Conservation (phyloP, 495 filamentous ascomycete species). For the Neurospora sp. region DNA sequence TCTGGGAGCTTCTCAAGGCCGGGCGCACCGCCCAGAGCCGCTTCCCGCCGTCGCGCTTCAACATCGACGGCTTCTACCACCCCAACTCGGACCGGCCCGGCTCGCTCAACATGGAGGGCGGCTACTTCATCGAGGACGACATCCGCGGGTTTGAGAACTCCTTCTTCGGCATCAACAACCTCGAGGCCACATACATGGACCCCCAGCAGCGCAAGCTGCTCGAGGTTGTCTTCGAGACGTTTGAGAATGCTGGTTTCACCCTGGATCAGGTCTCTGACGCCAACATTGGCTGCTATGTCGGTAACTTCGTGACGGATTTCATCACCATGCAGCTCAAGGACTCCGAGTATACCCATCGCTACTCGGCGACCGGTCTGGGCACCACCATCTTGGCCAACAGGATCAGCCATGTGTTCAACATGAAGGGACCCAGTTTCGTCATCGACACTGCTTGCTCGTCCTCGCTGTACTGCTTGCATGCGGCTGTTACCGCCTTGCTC, state of each 20-base stretch:
- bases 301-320: conserved; percentile 60
- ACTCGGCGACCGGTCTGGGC: conserved; percentile 20
- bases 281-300: conserved; percentile 41
- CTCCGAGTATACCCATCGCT: conserved; percentile 8
- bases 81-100: conserved; percentile 35
- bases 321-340: conserved; percentile 36
- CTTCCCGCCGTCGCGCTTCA: conserved; percentile 52
- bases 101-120: conserved; percentile 31
- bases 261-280: conserved; percentile 1
- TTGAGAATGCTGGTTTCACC: conserved; percentile 46
- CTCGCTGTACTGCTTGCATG: conserved; percentile 41
- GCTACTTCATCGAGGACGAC: conserved; percentile 55
- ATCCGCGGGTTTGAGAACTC: conserved; percentile 34
- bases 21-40: conserved; percentile 1
- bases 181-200: conserved; percentile 41
- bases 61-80: conserved; percentile 51
- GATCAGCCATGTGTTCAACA: conserved; percentile 40
- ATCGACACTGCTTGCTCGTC: conserved; percentile 47
- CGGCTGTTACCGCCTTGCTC: conserved; percentile 40
- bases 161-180: conserved; percentile 41
- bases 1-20: conserved; percentile 29
- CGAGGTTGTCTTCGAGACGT: conserved; percentile 39
- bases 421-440: conserved; percentile 29
- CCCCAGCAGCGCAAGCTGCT: conserved; percentile 43
- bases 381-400: conserved; percentile 35